Percentiles rank a stretch among this genome's conserved stretches.
Conservation (phyloP, 2,329 filamentous ascomycete species). For the Sclerotinia minor region DNA sequence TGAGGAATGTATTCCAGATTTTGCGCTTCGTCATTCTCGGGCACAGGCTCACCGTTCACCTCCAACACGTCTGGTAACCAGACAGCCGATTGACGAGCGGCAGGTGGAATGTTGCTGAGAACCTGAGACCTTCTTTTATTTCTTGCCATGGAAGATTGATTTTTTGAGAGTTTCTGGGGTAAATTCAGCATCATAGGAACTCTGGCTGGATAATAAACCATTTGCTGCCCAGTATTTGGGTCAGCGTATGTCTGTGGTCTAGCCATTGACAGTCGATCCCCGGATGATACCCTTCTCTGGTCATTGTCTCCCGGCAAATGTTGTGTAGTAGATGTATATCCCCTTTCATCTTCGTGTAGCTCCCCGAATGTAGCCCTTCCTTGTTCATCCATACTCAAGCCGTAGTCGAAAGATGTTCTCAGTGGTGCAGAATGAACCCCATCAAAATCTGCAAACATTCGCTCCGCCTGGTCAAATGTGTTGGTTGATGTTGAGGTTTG, state of each 20-base stretch:
- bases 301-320: slow-evolving; percentile 23
- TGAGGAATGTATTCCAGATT: slow-evolving; percentile 41
- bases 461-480: slow-evolving; percentile 64
- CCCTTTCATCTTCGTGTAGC: neutral
- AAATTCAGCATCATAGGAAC: slow-evolving; percentile 93
- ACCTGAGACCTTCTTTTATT: slow-evolving; percentile 74
- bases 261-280: slow-evolving; percentile 35
- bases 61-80: slow-evolving; percentile 43
- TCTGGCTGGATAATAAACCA: slow-evolving; percentile 94
- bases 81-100: slow-evolving; percentile 44
- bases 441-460: slow-evolving; percentile 78
- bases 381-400: slow-evolving; percentile 14
- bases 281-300: slow-evolving; percentile 27
- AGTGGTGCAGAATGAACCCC: slow-evolving; percentile 63
- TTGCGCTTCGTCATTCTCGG: slow-evolving; percentile 34
- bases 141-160: slow-evolving; percentile 61
- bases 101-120: slow-evolving; percentile 60
- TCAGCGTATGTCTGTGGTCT: slow-evolving; percentile 60
- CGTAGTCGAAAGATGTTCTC: slow-evolving; percentile 26
- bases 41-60: slow-evolving; percentile 29
- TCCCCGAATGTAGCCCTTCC: neutral
- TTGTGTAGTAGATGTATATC: slow-evolving; percentile 26
- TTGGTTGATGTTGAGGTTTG: slow-evolving; percentile 36
- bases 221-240: slow-evolving; percentile 68
- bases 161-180: slow-evolving; percentile 80